Evolutionary conservation across 2,329 filamentous ascomycete genomes (phyloP).

Genomic region (Alternaria longipes): DNA sequence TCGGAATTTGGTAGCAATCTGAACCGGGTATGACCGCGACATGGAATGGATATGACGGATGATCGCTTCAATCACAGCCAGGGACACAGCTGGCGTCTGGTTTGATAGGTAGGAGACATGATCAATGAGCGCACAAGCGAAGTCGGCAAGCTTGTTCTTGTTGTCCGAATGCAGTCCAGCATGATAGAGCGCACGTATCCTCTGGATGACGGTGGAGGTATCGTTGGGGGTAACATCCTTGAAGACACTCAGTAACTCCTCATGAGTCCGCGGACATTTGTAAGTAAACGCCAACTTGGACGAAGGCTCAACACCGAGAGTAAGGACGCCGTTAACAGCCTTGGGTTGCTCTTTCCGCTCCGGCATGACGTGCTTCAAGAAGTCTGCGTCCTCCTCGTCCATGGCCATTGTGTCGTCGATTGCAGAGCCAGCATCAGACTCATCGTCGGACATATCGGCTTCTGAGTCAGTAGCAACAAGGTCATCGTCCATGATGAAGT

Average conservation of each 20-base stretch:
- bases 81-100: slow-evolving; percentile 63
- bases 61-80: slow-evolving; percentile 77
- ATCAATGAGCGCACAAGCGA: slow-evolving; percentile 72
- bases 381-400: slow-evolving; percentile 60
- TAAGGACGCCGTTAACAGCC: slow-evolving; percentile 55
- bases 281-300: slow-evolving; percentile 80
- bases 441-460: slow-evolving; percentile 47
- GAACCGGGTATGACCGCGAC: slow-evolving; percentile 82
- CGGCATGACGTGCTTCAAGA: slow-evolving; percentile 56
- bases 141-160: slow-evolving; percentile 80
- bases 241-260: slow-evolving; percentile 74
- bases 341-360: slow-evolving; percentile 39
- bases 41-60: slow-evolving; percentile 93
- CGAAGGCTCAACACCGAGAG: slow-evolving; percentile 51
- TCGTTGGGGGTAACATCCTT: slow-evolving; percentile 69
- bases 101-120: slow-evolving; percentile 69
- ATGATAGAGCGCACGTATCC: slow-evolving; percentile 91
- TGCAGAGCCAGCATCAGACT: slow-evolving; percentile 43
- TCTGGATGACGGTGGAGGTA: slow-evolving; percentile 81
- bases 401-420: slow-evolving; percentile 51
- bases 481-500: slow-evolving; percentile 90
- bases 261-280: slow-evolving; percentile 79
- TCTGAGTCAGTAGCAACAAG: slow-evolving; percentile 82
- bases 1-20: slow-evolving; percentile 80
- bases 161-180: slow-evolving; percentile 85